Evolutionary conservation across 345 rosid genomes (phyloP), one percentile per base, ranked within the genome.

Genomic region (Bretschneidera sinensis): DNA sequence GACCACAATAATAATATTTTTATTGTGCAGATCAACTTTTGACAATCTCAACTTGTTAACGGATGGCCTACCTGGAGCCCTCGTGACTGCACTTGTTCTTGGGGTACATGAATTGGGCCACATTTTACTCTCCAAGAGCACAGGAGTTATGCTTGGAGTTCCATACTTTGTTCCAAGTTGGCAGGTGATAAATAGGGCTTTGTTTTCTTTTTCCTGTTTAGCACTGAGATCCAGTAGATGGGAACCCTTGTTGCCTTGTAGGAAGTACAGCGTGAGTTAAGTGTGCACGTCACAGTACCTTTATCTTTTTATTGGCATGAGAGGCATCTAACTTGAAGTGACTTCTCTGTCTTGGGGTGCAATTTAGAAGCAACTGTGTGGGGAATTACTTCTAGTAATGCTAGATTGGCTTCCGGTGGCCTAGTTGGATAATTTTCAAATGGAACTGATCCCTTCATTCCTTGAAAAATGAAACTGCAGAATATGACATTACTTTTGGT

Each of bases 151-250:
- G 81, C 96, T 92, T 43, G 92, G 94, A 61, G 85, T 92, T 61
- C 98, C 97, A 3, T 92, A 74, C 80, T 89, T 92, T 73, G 90
- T 92, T 71, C 97, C 98, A 23, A 89, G 98, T 75, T 87, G 90
- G 98, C 98, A 92, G 94, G 96, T 92, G 78, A 83, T 50, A 55
- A 56, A 33, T 52, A 22, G 17, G 10, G 20, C 45, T 49, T 31
- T 43, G 9, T 57, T 53, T 55, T 61, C 19, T 45, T 25, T 55
- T 9, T 43, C 9, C 39, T 60, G n/a, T 19, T 55, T 14, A 45
- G 25, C 18, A 50, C 33, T 39, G 24, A 31, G 22, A 57, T 20
- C 21, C n/a, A 28, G n/a, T 34, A 19, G 9, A 19, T 54, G 33
- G 53, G 21, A 54, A 47, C 14, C 53, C 43, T 59, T 18, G 19